phyloP scores from a whole-genome alignment of 1,284 basidiomycete genomes.

The Cystobasidium slooffiae region DNA sequence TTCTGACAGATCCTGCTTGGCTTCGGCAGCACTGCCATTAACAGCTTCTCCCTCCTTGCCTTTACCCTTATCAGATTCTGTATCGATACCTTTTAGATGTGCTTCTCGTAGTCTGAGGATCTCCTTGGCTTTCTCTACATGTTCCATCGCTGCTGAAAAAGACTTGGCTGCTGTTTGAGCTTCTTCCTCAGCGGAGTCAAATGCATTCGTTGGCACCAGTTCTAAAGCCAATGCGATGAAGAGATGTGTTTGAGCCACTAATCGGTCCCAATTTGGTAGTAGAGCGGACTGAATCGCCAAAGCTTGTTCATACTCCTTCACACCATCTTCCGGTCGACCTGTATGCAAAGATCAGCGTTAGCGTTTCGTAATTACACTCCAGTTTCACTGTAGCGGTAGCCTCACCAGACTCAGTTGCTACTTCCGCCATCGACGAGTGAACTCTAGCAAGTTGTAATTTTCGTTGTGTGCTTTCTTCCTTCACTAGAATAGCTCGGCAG shows the following conservation, averaged over 20 bases:
- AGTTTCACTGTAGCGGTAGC: not conserved
- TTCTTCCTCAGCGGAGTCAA: slow-evolving; percentile 32
- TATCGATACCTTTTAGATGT: slow-evolving; percentile 25
- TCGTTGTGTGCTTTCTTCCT: slow-evolving; percentile 32
- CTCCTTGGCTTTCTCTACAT: slow-evolving; percentile 51
- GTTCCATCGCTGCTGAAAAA: slow-evolving; percentile 47
- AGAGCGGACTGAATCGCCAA: slow-evolving; percentile 45
- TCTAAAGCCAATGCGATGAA: slow-evolving; percentile 53
- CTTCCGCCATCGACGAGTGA: slow-evolving; percentile 51
- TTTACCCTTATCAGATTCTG: slow-evolving; percentile 32
- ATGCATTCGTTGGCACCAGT: slow-evolving; percentile 47
- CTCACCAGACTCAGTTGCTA: slow-evolving; percentile 51
- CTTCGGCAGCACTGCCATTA: not conserved
- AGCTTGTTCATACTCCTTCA: slow-evolving; percentile 49
- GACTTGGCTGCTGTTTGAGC: slow-evolving; percentile 26
- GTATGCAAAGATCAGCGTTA: not conserved
- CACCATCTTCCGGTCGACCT: slow-evolving; percentile 51
- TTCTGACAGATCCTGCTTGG: slow-evolving; percentile 35
- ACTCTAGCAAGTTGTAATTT: slow-evolving; percentile 50
- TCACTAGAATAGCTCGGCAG: slow-evolving; percentile 46
- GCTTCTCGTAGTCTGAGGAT: slow-evolving; percentile 46
- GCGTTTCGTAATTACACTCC: too few relatives aligned
- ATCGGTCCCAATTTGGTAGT: slow-evolving; percentile 47
- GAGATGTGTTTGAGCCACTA: slow-evolving; percentile 52
- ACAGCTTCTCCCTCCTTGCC: slow-evolving; percentile 44